These are phyloP conservation scores for Vigna radiata DNA, from an alignment of 306 rosid genomes.

Conservation along the genomic window DNA sequence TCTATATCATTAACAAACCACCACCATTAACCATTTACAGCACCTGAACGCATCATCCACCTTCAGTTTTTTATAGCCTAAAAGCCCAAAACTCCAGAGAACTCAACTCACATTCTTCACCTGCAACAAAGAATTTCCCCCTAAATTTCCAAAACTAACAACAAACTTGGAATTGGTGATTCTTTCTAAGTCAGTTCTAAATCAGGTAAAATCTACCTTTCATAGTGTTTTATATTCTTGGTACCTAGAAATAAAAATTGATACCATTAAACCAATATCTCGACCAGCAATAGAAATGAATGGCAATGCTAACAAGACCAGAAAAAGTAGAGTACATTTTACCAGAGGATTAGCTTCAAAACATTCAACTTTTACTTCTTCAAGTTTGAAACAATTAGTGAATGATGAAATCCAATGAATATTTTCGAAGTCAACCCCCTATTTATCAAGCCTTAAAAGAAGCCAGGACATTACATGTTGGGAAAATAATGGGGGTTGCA, in stretches of 20 bases:
- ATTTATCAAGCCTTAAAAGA: conserved; percentile 29
- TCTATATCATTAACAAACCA: background rate
- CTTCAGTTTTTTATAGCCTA: background rate
- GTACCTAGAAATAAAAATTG: background rate
- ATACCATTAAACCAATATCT: background rate
- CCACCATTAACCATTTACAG: background rate
- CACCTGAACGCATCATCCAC: conserved; percentile 4
- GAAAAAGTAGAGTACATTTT: background rate
- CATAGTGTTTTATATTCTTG: background rate
- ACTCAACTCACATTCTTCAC: background rate
- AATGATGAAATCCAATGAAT: background rate
- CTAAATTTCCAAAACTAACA: background rate
- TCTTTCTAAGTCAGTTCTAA: background rate
- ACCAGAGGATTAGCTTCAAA: background rate
- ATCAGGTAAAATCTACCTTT: background rate
- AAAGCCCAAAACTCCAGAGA: background rate
- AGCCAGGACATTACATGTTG: conserved; percentile 16
- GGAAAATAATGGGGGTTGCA: background rate
- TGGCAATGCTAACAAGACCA: conserved; percentile 17
- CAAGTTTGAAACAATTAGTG: background rate
- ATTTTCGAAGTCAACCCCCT: background rate
- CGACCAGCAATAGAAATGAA: background rate
- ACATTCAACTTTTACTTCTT: conserved; percentile 2
- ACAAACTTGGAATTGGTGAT: background rate
- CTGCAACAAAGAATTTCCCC: background rate